Evolutionary conservation across 148 eudicot species (phyloP).

Genomic region (Amaranthus cruentus): DNA sequence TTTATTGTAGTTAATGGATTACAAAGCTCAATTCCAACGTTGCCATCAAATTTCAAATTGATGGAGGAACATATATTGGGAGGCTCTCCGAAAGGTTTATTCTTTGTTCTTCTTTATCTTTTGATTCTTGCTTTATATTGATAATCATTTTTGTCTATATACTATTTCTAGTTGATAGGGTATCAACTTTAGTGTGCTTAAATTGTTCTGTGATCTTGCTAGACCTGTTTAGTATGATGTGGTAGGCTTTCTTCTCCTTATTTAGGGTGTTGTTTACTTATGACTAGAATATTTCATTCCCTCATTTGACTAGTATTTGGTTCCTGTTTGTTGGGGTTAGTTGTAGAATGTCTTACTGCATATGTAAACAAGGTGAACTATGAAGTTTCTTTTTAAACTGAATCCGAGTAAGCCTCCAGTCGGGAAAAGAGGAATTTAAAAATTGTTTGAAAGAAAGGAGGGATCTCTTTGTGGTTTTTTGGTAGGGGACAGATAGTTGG

Average conservation of each 20-base stretch:
- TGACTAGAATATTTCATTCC: not conserved
- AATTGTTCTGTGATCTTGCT: not conserved
- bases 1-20: slow-evolving; percentile 57
- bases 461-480: no score
- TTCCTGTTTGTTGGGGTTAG: not conserved
- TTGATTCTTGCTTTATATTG: not conserved
- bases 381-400: no score
- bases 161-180: not conserved
- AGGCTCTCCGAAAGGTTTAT: slow-evolving; percentile 81
- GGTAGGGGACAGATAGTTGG: no score
- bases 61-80: slow-evolving; percentile 84
- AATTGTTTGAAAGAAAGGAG: no score
- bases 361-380: no score
- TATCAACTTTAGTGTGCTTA: not conserved
- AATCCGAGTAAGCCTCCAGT: no score
- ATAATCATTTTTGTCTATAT: not conserved
- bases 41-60: slow-evolving; percentile 70
- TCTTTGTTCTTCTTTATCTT: slow-evolving; percentile 3
- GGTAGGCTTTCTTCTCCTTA: not conserved
- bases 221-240: not conserved
- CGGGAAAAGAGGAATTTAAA: no score
- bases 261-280: not conserved
- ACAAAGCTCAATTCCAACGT: slow-evolving; percentile 74
- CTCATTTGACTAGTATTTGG: not conserved
- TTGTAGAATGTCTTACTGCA: not conserved